Evolutionary conservation across 768 basidiomycete species (phyloP).

Genomic region (Macrolepiota albuminosa): DNA sequence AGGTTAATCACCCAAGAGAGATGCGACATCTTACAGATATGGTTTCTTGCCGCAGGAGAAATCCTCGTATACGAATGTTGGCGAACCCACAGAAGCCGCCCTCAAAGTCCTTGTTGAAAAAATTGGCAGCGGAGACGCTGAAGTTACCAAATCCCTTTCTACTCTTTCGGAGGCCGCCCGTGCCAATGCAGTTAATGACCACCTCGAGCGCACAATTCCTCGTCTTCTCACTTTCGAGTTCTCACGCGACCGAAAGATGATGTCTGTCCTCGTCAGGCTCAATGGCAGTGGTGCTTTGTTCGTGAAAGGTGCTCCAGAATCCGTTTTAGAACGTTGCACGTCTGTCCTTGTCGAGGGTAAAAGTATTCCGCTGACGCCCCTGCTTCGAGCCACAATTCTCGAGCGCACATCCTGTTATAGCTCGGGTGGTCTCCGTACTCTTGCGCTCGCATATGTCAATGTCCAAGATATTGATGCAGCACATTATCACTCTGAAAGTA

Average conservation of each 20-base stretch:
- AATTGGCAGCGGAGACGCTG: conserved; percentile 67
- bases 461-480: conserved; percentile 69
- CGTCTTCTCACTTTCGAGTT: conserved; percentile 96
- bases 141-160: conserved; percentile 52
- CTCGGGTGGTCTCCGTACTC: conserved; percentile 77
- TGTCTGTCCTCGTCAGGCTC: conserved; percentile 88
- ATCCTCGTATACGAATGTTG: conserved; percentile 72
- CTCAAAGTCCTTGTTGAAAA: conserved; percentile 95
- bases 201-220: conserved; percentile 69
- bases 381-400: conserved; percentile 56
- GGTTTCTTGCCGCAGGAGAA: conserved; percentile 57
- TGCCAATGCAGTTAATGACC: conserved; percentile 80
- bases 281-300: conserved; percentile 73
- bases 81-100: conserved; percentile 97
- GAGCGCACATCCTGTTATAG: conserved; percentile 72
- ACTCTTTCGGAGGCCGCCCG: conserved; percentile 55
- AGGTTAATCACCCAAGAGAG: background rate
- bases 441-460: conserved; percentile 86
- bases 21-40: background rate
- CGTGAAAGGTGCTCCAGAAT: conserved; percentile 96
- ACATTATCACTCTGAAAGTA: conserved; percentile 78
- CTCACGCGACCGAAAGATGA: conserved; percentile 97
- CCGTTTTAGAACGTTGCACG: conserved; percentile 85
- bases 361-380: conserved; percentile 58
- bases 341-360: conserved; percentile 63